A percentile compares a stretch with the other conserved stretches of the same genome.
Evolutionary conservation across 495 filamentous ascomycete species (phyloP).

Genomic region (Penicillium pulvis): DNA sequence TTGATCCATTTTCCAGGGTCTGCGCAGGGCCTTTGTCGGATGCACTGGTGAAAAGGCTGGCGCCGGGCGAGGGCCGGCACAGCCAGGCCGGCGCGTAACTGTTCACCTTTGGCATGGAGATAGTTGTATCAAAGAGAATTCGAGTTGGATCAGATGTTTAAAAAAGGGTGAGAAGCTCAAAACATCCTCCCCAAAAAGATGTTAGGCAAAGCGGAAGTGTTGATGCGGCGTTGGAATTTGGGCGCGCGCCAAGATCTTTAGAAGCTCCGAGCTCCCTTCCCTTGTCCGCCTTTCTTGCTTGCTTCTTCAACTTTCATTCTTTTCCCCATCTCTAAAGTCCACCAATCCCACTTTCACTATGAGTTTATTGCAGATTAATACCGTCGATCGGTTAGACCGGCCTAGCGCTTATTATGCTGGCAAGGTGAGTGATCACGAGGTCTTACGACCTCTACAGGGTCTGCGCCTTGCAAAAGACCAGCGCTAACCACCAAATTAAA

Average conservation of each 20-base stretch:
- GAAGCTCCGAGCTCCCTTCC: conserved; percentile 33
- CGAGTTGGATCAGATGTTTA: neutral
- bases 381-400: conserved; percentile 84
- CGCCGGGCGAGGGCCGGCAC: conserved; percentile 69
- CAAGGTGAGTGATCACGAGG: conserved; percentile 55
- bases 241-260: conserved; percentile 27
- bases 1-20: conserved; percentile 37
- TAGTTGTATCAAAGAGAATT: neutral
- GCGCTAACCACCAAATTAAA: conserved; percentile 6
- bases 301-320: conserved; percentile 4
- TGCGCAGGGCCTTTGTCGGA: conserved; percentile 35
- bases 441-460: neutral
- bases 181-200: conserved; percentile 11
- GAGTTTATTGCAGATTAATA: conserved; percentile 45
- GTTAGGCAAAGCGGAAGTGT: conserved; percentile 16
- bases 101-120: conserved; percentile 74
- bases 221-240: conserved; percentile 28
- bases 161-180: neutral
- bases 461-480: conserved; percentile 7
- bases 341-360: conserved; percentile 15
- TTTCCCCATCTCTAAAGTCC: neutral
- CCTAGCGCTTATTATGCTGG: conserved; percentile 85
- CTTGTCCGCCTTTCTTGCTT: conserved; percentile 20
- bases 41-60: conserved; percentile 63
- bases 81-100: conserved; percentile 85